These are phyloP conservation scores for Gleditsia sinensis DNA, from an alignment of 306 rosid species.

Conservation along the genomic window DNA sequence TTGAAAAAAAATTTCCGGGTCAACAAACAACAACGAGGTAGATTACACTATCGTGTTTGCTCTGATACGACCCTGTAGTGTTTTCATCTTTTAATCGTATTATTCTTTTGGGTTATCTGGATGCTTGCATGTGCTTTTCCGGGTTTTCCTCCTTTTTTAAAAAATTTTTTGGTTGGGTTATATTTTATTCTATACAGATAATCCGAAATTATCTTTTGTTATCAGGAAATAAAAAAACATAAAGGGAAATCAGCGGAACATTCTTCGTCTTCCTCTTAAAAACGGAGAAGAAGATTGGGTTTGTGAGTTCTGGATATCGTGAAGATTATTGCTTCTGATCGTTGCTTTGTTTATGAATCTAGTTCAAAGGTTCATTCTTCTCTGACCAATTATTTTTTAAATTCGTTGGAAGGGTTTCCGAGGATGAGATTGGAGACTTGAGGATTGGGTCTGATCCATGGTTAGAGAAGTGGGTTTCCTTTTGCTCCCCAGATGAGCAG, in stretches of 20 bases:
- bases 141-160: not conserved
- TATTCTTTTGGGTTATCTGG: not conserved
- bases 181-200: slow-evolving; percentile 13
- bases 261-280: slow-evolving; percentile 27
- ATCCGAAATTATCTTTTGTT: slow-evolving; percentile 14
- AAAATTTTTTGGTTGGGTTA: not conserved
- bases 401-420: slow-evolving; percentile 2
- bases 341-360: slow-evolving; percentile 29
- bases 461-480: slow-evolving; percentile 17
- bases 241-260: slow-evolving; percentile 29
- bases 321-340: slow-evolving; percentile 1
- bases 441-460: slow-evolving; percentile 34
- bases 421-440: slow-evolving; percentile 23
- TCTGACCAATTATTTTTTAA: slow-evolving; percentile 3
- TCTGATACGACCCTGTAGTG: slow-evolving; percentile 8
- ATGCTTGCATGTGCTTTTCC: slow-evolving; percentile 26
- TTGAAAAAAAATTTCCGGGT: slow-evolving; percentile 21
- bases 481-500: slow-evolving; percentile 40
- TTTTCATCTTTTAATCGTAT: not conserved
- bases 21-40: slow-evolving; percentile 46
- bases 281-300: slow-evolving; percentile 18
- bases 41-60: slow-evolving; percentile 44
- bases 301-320: slow-evolving; percentile 26
- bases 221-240: not conserved
- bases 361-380: slow-evolving; percentile 17